Conservation (phyloP, 306 rosid species). For the Cajanus cajan region DNA sequence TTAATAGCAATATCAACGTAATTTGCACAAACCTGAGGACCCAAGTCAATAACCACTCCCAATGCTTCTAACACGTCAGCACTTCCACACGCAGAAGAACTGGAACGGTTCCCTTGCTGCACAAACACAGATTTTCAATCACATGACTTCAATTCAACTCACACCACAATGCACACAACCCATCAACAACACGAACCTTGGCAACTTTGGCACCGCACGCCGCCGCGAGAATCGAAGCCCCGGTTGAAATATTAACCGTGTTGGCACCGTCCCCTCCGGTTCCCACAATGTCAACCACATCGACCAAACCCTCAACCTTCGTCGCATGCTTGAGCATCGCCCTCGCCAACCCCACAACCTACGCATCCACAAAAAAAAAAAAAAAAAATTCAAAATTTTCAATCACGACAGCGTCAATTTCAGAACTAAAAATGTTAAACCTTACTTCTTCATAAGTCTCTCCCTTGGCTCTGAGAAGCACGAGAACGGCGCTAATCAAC, state of each 20-base stretch:
- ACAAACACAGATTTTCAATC: not conserved
- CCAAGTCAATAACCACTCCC: conserved; percentile 70
- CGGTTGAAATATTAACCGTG: conserved; percentile 92
- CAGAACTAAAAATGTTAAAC: not conserved
- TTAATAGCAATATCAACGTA: no score
- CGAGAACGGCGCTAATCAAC: conserved; percentile 84
- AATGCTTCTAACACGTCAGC: conserved; percentile 90
- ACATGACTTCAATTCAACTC: not conserved
- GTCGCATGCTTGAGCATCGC: conserved; percentile 75
- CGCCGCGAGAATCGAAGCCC: conserved; percentile 90
- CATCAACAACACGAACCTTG: conserved; percentile 48
- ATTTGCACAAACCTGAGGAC: conserved; percentile 57
- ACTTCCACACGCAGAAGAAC: conserved; percentile 98
- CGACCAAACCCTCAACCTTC: conserved; percentile 75
- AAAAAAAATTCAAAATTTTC: no score
- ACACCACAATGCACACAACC: not conserved
- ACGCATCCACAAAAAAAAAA: not conserved
- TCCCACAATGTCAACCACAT: conserved; percentile 95
- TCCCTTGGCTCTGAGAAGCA: conserved; percentile 84
- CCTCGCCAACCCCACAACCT: conserved; percentile 89
- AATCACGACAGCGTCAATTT: not conserved
- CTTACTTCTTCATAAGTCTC: conserved; percentile 82
- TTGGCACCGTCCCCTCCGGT: conserved; percentile 96
- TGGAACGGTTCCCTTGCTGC: conserved; percentile 96
- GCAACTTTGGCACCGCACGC: conserved; percentile 97